phyloP scores from a whole-genome alignment of 2,329 filamentous ascomycete species.

The Simplicillium aogashimaense region DNA sequence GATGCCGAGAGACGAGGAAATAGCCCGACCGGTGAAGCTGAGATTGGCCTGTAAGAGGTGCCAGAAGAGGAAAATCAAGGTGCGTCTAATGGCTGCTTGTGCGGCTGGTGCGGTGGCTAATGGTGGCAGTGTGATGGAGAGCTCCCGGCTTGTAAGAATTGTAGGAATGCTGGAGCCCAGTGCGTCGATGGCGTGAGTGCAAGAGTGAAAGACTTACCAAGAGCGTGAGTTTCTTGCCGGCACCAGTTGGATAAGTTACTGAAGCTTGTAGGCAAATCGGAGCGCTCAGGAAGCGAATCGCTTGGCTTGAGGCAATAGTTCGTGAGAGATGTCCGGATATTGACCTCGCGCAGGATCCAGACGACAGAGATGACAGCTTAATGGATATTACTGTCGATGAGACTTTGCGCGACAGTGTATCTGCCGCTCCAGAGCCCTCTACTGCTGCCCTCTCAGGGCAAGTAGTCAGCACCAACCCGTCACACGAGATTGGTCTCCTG shows the following conservation, averaged over 20 bases:
- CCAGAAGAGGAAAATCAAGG: not conserved
- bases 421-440: not conserved
- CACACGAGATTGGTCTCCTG: slow-evolving; percentile 42
- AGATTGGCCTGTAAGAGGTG: too few species aligned
- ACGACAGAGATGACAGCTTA: not conserved
- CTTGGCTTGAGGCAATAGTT: slow-evolving; percentile 36
- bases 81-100: not conserved
- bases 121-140: slow-evolving; percentile 32
- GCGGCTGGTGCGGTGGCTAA: too few species aligned
- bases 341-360: slow-evolving; percentile 20
- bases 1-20: too few species aligned
- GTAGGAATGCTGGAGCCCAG: slow-evolving; percentile 26
- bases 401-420: slow-evolving; percentile 1
- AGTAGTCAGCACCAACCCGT: slow-evolving; percentile 18
- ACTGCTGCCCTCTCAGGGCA: slow-evolving; percentile 6
- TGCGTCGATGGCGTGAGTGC: slow-evolving; percentile 35
- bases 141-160: slow-evolving; percentile 30
- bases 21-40: too few species aligned
- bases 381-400: slow-evolving; percentile 6
- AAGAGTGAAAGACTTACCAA: slow-evolving; percentile 26
- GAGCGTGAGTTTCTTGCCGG: slow-evolving; percentile 20
- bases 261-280: slow-evolving; percentile 11
- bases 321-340: slow-evolving; percentile 29
- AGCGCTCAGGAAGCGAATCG: slow-evolving; percentile 28
- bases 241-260: not conserved